A percentile compares a stretch with the other conserved stretches of the same genome.
Conservation (phyloP, 495 filamentous ascomycete genomes). For the Tuber indicum region DNA sequence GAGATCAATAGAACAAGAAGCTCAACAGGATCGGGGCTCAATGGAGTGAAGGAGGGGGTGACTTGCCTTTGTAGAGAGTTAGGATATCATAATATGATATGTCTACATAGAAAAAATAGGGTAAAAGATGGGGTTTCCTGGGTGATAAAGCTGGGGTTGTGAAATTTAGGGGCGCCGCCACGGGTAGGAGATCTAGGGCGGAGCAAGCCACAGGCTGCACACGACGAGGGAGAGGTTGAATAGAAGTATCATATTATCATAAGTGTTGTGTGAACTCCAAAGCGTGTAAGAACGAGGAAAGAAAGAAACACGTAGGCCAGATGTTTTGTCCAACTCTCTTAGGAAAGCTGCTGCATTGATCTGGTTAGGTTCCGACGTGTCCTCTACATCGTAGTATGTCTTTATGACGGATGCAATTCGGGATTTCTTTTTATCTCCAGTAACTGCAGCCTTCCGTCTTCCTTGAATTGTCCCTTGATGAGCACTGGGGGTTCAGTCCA, state of each 20-base stretch:
- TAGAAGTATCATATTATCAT: not conserved
- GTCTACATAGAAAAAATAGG: not conserved
- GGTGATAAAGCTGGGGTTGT: not conserved
- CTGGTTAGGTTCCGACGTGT: not conserved
- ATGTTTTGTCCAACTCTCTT: not conserved
- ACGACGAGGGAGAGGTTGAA: not conserved
- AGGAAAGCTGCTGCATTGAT: not conserved
- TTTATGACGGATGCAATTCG: not conserved
- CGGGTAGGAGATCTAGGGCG: not conserved
- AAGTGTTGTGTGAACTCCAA: not conserved
- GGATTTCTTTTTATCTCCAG: not conserved
- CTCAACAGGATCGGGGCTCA: not conserved
- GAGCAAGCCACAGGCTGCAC: not conserved
- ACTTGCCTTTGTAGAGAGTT: not conserved
- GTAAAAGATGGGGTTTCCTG: not conserved
- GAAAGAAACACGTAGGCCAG: not conserved
- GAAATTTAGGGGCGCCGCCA: not conserved
- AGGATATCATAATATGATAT: not conserved
- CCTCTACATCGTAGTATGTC: not conserved
- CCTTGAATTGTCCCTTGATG: not conserved
- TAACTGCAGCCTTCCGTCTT: not conserved
- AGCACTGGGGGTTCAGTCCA: not conserved
- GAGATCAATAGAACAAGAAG: not conserved
- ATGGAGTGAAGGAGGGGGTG: not conserved
- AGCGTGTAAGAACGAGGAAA: not conserved